Conservation (phyloP, 164 flowering plant genomes). For the Saururus chinensis region DNA sequence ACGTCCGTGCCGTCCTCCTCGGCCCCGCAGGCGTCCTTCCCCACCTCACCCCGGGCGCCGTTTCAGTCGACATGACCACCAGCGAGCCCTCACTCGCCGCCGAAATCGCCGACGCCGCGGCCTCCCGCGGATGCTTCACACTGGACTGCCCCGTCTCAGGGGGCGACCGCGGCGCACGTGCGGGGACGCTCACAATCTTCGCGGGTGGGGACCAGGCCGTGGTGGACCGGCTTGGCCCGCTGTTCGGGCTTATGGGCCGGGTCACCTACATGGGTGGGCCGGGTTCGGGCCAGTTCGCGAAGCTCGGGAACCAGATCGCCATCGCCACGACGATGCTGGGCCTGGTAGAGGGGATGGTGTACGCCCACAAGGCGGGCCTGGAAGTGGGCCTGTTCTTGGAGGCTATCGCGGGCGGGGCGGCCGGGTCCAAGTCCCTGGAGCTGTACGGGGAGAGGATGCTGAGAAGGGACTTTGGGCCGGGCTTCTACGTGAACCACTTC, state of each 20-base stretch:
- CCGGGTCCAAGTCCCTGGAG: conserved; percentile 81
- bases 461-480: conserved; percentile 77
- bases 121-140: conserved; percentile 34
- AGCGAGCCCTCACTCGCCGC: conserved; percentile 85
- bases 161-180: conserved; percentile 79
- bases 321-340: conserved; percentile 92
- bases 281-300: conserved; percentile 80
- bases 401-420: conserved; percentile 80
- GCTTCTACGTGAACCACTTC: conserved; percentile 85
- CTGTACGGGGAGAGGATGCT: conserved; percentile 64
- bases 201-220: conserved; percentile 69
- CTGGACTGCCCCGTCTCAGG: conserved; percentile 96
- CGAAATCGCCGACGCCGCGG: conserved; percentile 48
- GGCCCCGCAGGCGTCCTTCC: conserved; percentile 62
- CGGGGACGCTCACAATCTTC: conserved; percentile 65
- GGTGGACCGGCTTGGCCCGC: conserved; percentile 33
- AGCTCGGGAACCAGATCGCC: conserved; percentile 74
- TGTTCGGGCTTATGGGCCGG: conserved; percentile 59
- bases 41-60: conserved; percentile 49
- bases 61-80: conserved; percentile 90
- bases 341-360: conserved; percentile 78
- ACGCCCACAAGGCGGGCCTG: conserved; percentile 71
- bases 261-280: conserved; percentile 83
- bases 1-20: conserved; percentile 72
- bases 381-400: conserved; percentile 41